phyloP scores from a whole-genome alignment of 805 yeast species.

The Metschnikowia sp. region DNA sequence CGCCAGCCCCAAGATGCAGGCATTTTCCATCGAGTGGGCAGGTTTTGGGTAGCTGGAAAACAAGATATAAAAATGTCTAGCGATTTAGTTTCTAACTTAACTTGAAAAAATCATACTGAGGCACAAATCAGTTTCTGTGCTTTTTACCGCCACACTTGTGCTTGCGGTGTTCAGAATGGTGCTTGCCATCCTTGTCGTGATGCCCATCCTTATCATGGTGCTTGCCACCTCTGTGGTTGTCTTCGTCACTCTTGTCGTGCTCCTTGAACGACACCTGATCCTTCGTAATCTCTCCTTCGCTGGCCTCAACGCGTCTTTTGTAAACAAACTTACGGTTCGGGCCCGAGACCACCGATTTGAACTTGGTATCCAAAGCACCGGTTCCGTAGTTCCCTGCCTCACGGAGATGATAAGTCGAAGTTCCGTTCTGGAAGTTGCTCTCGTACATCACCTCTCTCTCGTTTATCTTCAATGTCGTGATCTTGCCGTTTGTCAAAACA shows the following conservation, averaged over 20 bases:
- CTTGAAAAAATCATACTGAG: background rate
- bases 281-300: slow-evolving; percentile 27
- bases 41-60: slow-evolving; percentile 66
- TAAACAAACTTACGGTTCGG: slow-evolving; percentile 17
- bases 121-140: background rate
- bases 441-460: slow-evolving; percentile 20
- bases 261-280: slow-evolving; percentile 6
- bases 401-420: slow-evolving; percentile 40
- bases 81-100: background rate
- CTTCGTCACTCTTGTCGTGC: background rate
- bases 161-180: background rate
- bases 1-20: slow-evolving; percentile 23
- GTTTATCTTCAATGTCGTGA: slow-evolving; percentile 18
- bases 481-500: slow-evolving; percentile 22
- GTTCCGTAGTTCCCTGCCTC: slow-evolving; percentile 46
- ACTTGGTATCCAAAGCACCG: slow-evolving; percentile 38
- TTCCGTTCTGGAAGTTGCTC: slow-evolving; percentile 40
- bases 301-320: slow-evolving; percentile 33
- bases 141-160: background rate
- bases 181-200: background rate
- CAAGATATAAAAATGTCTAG: background rate
- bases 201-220: background rate
- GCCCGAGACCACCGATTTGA: slow-evolving; percentile 19
- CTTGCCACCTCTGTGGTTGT: background rate
- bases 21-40: slow-evolving; percentile 90